phyloP scores from a whole-genome alignment of 2,329 filamentous ascomycete genomes.

The Alternaria infectoria region DNA sequence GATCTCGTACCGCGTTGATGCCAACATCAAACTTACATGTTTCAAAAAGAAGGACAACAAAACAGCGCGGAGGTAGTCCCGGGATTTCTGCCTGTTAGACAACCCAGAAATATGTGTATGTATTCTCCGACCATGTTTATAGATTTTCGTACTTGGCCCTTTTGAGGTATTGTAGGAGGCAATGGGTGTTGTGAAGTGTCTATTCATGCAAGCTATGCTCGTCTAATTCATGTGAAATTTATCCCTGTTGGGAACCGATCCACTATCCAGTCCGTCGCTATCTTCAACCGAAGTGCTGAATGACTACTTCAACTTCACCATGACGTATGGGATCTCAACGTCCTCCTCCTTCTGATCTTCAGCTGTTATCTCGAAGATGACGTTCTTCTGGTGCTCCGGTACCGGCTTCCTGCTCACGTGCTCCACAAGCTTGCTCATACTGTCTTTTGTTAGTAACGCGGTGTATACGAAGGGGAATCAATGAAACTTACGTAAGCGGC shows the following conservation, averaged over 20 bases:
- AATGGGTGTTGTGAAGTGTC: background rate
- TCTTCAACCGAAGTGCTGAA: background rate
- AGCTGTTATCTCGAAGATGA: conserved; percentile 93
- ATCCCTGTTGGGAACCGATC: background rate
- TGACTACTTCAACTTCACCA: conserved; percentile 71
- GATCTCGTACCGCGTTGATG: background rate
- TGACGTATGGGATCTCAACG: conserved; percentile 96
- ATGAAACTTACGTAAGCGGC: conserved; percentile 66
- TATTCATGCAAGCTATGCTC: conserved; percentile 25
- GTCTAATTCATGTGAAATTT: conserved; percentile 22
- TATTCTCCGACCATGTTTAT: background rate
- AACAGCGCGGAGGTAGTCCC: background rate
- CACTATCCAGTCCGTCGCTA: background rate
- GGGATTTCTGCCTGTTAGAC: background rate
- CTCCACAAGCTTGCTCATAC: conserved; percentile 87
- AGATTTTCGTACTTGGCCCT: background rate
- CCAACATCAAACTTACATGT: background rate
- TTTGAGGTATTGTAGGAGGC: background rate
- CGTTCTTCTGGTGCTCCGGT: conserved; percentile 88
- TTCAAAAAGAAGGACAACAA: background rate
- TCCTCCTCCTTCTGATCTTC: conserved; percentile 91
- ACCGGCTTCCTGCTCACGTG: conserved; percentile 90
- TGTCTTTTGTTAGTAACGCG: conserved; percentile 50
- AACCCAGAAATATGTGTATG: background rate
- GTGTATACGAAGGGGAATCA: background rate